Base-by-base conservation (phyloP, 345 rosid genomes). In the Cardamine resedifolia region DNA sequence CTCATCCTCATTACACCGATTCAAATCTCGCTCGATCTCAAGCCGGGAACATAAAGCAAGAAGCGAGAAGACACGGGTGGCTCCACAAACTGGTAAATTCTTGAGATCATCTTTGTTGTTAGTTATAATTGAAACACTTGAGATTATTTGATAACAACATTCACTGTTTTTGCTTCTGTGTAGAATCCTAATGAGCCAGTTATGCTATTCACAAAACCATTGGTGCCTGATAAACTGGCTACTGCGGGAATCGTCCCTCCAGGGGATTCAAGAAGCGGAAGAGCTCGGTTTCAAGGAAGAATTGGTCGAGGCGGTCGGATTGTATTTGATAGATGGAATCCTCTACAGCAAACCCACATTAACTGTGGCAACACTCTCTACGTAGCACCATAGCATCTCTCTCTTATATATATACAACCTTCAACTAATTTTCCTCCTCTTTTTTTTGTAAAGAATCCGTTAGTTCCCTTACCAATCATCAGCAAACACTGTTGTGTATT, bases 251-350 rank as follows among this genome's bases (percentile, higher is more conserved):
- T 94, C 68, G 80, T 82, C n/a, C 91, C 97, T 6, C 95, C 96
- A 2, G 60, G 69, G 41, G 70, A 75, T 16, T 8, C 79, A 61
- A 65, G 65, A 38, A 34, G 70, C 12, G 39, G 70, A 43, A 65
- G 56, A 64, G 36, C 81, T 50, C 87, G 83, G 81, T 88, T 87
- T 68, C 86, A 70, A 16, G 98, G 98, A 75, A 91, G 98, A 77
- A 82, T 91, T 14, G 97, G 98, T 3, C 87, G 98, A 3, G 98
- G 98, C 58, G 98, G 97, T 6, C 83, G 97, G 30, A 85, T 91
- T 28, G 65, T 94, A 49, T 94, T 87, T 74, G 97, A 94, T 66
- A 84, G 98, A 85, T 91, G 97, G 95, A 91, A 88, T 84, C 95
- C 91, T 75, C 83, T 91, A 8, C 78, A 83, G 78, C 92, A 84